Base-by-base conservation (phyloP, 805 yeast species). In the Candida lessepsii region DNA sequence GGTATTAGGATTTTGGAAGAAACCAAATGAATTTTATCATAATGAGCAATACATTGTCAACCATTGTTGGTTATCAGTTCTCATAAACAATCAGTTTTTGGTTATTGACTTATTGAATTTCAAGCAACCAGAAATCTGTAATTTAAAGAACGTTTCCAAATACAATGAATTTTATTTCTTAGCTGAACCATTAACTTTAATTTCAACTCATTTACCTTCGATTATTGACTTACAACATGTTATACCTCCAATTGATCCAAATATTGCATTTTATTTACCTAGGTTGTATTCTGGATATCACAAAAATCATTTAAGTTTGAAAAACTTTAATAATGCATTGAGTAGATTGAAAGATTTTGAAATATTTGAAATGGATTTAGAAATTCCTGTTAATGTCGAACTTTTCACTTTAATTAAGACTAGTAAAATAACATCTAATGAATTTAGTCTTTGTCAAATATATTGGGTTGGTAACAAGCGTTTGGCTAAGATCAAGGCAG, bases 1-100 rank as follows among this genome's bases (percentile, higher is more conserved):
- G 1, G 80, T 93, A 2, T 65, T 80, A 18, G 99, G 99, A 3
- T 86, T 85, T 53, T 73, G 90, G 64, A 87, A 90, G 56, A 76
- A 81, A 18, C 95, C 96, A 7, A 80, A 80, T 46, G 81, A 74
- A 39, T 65, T 71, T 35, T 74, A 75, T 45, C 76, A 69, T 44
- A 65, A 66, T 43, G 73, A 70, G 43, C 71, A 78, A 31, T 70
- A 72, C 33, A 71, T 75, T 71, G 47, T 81, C 26, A 87, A 89
- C 53, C 99, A 93, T 61, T 79, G 86, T 40, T 93, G 99, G 99
- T 73, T 88, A 40, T 80, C 95, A 1, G 80, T 89, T 1, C 58
- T 83, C 25, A 61, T 89, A 11, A 83, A 86, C 44, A 81, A 81
- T 28, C 84, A 85, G 56, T 89, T 90, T 78, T 70, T 91, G 44